phyloP scores from a whole-genome alignment of 805 yeast genomes.

The Ogataea naganishii region DNA sequence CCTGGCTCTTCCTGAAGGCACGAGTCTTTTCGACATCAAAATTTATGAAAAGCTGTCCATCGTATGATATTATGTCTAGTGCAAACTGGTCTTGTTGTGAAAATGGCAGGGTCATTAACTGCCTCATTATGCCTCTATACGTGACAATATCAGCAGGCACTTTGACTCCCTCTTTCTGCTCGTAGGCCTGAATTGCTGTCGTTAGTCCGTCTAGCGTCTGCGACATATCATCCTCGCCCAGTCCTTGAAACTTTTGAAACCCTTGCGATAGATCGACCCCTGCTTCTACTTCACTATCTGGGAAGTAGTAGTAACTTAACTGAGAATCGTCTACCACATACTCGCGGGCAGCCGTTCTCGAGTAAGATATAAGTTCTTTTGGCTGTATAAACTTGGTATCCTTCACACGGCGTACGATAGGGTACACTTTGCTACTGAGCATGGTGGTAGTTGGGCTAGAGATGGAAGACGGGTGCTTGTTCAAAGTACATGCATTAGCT shows the following conservation, averaged over 20 bases:
- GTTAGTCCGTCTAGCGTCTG: constrained; percentile 53
- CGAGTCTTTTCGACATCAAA: constrained; percentile 23
- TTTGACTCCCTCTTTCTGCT: constrained; percentile 35
- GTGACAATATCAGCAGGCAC: constrained; percentile 62
- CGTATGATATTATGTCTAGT: constrained; percentile 59
- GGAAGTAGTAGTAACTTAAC: constrained; percentile 70
- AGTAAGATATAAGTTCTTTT: constrained; percentile 63
- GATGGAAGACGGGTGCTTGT: too few relatives aligned
- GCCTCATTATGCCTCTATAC: constrained; percentile 79
- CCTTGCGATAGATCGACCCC: constrained; percentile 61
- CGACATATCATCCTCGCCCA: constrained; percentile 48
- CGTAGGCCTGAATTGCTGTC: constrained; percentile 45
- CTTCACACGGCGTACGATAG: constrained; percentile 41
- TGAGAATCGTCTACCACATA: constrained; percentile 43
- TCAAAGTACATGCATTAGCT: too few relatives aligned
- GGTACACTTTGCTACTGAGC: constrained; percentile 23
- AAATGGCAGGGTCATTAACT: constrained; percentile 61
- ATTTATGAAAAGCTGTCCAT: constrained; percentile 64
- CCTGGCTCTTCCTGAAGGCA: constrained; percentile 26
- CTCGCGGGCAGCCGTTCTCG: constrained; percentile 48
- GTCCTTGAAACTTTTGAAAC: constrained; percentile 43
- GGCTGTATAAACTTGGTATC: constrained; percentile 78
- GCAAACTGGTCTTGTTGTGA: constrained; percentile 46
- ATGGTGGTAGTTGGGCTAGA: too few relatives aligned
- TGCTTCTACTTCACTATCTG: constrained; percentile 54